Conservation (phyloP, 2,329 filamentous ascomycete species). For the Hortaea werneckii region DNA sequence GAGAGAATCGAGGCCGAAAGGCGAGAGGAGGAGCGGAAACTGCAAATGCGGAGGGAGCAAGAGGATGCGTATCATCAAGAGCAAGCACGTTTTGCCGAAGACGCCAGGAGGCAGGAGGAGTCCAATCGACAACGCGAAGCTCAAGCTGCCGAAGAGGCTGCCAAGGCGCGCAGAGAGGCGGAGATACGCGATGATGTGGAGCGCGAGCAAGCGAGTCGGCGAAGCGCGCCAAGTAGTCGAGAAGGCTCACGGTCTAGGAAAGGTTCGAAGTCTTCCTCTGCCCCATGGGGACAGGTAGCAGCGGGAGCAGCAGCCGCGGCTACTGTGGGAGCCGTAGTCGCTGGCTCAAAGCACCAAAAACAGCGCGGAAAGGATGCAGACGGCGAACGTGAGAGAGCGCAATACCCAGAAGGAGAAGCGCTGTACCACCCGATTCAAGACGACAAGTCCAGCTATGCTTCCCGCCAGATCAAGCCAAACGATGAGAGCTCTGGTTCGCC, state of each 20-base stretch:
- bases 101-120: slow-evolving; percentile 1
- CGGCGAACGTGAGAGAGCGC: slow-evolving; percentile 8
- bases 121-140: slow-evolving; percentile 4
- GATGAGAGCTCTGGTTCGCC: slow-evolving; percentile 26
- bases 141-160: slow-evolving; percentile 5
- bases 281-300: slow-evolving; percentile 26
- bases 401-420: slow-evolving; percentile 3
- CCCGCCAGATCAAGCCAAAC: slow-evolving; percentile 18
- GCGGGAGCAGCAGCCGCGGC: slow-evolving; percentile 25
- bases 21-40: slow-evolving; percentile 6
- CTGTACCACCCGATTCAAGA: slow-evolving; percentile 5
- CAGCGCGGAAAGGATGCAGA: slow-evolving; percentile 10
- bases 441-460: slow-evolving; percentile 4
- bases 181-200: slow-evolving; percentile 11
- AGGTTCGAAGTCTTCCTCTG: not conserved
- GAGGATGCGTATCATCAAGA: slow-evolving; percentile 4
- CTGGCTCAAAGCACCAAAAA: slow-evolving; percentile 12
- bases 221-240: slow-evolving; percentile 5
- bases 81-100: slow-evolving; percentile 4
- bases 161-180: slow-evolving; percentile 7
- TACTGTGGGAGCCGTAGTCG: slow-evolving; percentile 20
- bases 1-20: slow-evolving; percentile 1
- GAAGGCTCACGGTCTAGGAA: not conserved
- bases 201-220: not conserved
- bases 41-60: slow-evolving; percentile 5